Evolutionary conservation across 2,329 filamentous ascomycete species (phyloP).

Genomic region (Ceratocystiopsis sp.): DNA sequence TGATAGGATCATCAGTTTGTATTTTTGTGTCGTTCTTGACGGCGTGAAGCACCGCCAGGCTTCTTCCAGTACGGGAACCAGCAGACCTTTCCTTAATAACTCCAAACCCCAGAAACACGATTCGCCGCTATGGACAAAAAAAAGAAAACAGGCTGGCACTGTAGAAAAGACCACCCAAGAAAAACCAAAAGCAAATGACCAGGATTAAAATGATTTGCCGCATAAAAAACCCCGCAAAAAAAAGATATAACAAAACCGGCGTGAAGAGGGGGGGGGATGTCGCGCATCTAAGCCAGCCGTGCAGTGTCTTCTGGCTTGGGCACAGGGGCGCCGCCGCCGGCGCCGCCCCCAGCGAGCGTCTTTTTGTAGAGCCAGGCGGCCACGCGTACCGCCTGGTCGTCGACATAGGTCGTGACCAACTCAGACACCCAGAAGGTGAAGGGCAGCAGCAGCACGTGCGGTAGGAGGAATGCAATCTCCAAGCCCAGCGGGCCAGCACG

Average conservation of each 20-base stretch:
- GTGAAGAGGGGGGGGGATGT: background rate
- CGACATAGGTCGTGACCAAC: slow-evolving; percentile 34
- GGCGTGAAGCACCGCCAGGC: too few species aligned
- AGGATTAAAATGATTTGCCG: background rate
- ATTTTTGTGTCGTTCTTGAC: too few species aligned
- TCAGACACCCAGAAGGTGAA: slow-evolving; percentile 42
- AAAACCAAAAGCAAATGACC: background rate
- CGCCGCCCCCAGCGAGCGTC: slow-evolving; percentile 1
- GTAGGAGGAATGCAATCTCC: slow-evolving; percentile 39
- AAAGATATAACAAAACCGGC: background rate
- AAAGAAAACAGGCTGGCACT: background rate
- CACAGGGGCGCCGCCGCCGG: background rate
- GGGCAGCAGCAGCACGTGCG: slow-evolving; percentile 43
- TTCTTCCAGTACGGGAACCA: too few species aligned
- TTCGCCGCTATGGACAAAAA: background rate
- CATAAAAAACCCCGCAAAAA: background rate
- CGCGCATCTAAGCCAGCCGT: slow-evolving; percentile 5
- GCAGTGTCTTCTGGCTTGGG: slow-evolving; percentile 3
- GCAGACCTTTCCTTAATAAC: background rate
- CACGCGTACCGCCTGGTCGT: slow-evolving; percentile 43
- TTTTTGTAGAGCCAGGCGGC: slow-evolving; percentile 38
- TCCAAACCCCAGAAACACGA: background rate
- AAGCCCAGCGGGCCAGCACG: slow-evolving; percentile 40
- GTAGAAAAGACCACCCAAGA: background rate
- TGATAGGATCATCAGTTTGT: too few species aligned